Evolutionary conservation across 1,284 basidiomycete species (phyloP), one percentile per base, ranked within the genome.

Genomic region (Cutaneotrichosporon cavernicola): DNA sequence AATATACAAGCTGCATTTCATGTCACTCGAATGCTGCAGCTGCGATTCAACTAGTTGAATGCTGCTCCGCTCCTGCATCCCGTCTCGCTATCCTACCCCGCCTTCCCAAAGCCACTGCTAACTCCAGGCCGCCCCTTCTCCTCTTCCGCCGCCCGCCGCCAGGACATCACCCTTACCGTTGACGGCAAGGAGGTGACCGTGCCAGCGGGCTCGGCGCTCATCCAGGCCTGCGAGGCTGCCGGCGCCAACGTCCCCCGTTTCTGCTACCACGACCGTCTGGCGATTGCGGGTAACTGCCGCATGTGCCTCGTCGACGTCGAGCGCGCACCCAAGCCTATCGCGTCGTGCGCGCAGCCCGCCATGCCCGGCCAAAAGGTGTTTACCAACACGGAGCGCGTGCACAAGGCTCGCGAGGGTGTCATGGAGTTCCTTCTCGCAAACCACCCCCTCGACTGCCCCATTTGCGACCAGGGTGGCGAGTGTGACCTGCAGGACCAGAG

Each of bases 401-500:
- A 97, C 80, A 94, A 96, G 85, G 73, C 58, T 69, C 91, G 92
- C 40, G 94, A 97, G 82, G 95, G 96, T 65, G 96, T 99, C 65
- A 97, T 99, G 95, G 97, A 99, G 80, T 98, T 99, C 82, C 85
- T 99, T 46, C 88, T 99, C 62, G 87, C 94, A 69, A 99, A 99
- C 83, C 96, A 99, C 78, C 96, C 96, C 4, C 86, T 99, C 66
- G 96, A 99, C 70, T 99, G 96, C 83, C 96, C 97, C 40, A 92
- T 99, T 72, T 99, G 96, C 76, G 97, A 99, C 80, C 94, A 96
- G 82, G 92, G 92, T 81, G 92, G 92, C 67, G 96, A 99, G 86
- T 99, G 97, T 80, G 97, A 99, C 80, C 86, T 99, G 26, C 96
- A 99, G 84, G 96, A 99, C 82, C 97, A 99, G 82, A 96, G 95